Evolutionary conservation across 179 eudicot genomes (phyloP), one percentile per base, ranked within the genome.

Genomic region (Camellia oleifera): DNA sequence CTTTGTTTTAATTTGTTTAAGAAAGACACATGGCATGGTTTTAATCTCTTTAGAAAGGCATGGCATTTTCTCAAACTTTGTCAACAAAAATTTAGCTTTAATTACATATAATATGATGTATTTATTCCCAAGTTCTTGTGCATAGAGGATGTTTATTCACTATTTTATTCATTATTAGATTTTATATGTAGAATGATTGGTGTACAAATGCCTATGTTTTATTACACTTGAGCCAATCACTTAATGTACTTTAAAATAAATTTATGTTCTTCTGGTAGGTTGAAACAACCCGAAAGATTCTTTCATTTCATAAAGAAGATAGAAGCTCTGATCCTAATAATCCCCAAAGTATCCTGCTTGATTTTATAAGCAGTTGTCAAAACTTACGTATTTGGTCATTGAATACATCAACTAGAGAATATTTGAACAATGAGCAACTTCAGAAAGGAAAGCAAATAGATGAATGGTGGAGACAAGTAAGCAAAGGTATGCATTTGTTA

Each of bases 381-480:
- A 96, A 88, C 83, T 88, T 94, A 82, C 90, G 98, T 5, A 90
- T 96, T 69, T 96, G 97, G 98, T 92, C 99, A 78, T 80, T 92
- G 82, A 89, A 96, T 77, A 79, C 92, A 71, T 65, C 90, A 53
- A 89, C 90, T 60, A 88, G 98, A 88, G 99, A 92, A 81, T 86
- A 86, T 81, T 80, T 96, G 81, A 90, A 94, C 79, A 81, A 87
- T 62, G 99, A 96, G 87, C 98, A 90, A 85, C 94, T 94, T 83
- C 99, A 91, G 83, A 96, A 96, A 84, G 99, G 98, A 84, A 94
- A 94, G 85, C 99, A 92, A 83, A 96, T 94, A 80, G 97, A 94
- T 89, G 99, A 96, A 84, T 96, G 99, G 99, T 91, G 95, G 98
- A 94, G 88, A 88, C 99, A 96, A 90, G 92, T 84, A 77, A 88